Evolutionary conservation across 2,329 filamentous ascomycete genomes (phyloP), one percentile per base, ranked within the genome.

Genomic region (Ophiostoma quercus): DNA sequence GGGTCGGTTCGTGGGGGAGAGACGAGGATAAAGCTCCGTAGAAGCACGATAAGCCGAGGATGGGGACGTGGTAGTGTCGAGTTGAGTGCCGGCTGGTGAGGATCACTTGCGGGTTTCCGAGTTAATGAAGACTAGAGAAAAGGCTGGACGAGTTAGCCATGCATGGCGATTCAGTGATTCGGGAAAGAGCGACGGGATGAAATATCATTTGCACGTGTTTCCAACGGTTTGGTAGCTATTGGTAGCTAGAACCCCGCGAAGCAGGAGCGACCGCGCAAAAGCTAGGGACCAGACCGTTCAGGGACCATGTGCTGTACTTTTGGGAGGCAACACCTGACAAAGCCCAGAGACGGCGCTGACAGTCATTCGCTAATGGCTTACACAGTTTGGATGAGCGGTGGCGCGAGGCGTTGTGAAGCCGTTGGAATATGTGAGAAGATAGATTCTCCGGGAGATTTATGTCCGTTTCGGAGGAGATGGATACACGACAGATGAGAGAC

Each of bases 31-130:
- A 4, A 57, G 51, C n/a, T 57, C 51, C 22, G 51, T 57, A 57
- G 51, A 57, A 57, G 3, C n/a, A 25, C 51, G 51, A 57, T 57
- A 57, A 57, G 51, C 51, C 51, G 51, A 57, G 51, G 51, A 57
- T 57, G 51, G 51, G 51, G n/a, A 25, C 9, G 11, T 41, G 9
- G 51, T 25, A 57, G 9, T 25, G 25, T 41, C 34, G 41, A 43
- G 43, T 47, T 19, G 14, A 57, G 51, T 25, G 51, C 51, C 51
- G 51, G 51, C 25, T 57, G n/a, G 4, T n/a, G 51, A 57, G 22
- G 51, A 25, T 25, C 51, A 25, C 51, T 57, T 25, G 51, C n/a
- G 8, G 51, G 9, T 57, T 57, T 57, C 25, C n/a, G 51, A 25
- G 25, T 25, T 57, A 4, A 8, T 16, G 5, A n/a, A 11, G n/a